Evolutionary conservation across 2,329 filamentous ascomycete genomes (phyloP).

Genomic region (Alternaria gansuensis): DNA sequence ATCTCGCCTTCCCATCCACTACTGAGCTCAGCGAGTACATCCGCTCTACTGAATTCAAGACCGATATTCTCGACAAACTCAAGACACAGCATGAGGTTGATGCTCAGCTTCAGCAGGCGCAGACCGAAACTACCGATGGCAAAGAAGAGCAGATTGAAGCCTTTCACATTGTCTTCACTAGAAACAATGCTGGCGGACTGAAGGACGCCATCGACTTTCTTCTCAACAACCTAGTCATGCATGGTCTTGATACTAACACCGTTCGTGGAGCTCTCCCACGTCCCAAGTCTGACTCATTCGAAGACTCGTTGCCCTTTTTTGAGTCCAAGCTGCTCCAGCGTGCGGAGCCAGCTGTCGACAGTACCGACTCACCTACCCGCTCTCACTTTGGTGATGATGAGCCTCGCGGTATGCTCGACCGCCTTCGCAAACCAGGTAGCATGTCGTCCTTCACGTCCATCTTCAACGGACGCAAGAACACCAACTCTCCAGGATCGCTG

Average conservation of each 20-base stretch:
- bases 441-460: slow-evolving; percentile 97
- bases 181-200: slow-evolving; percentile 94
- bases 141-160: slow-evolving; percentile 57
- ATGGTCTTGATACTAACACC: slow-evolving; percentile 82
- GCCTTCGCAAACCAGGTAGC: slow-evolving; percentile 91
- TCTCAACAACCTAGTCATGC: slow-evolving; percentile 82
- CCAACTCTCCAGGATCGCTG: slow-evolving; percentile 77
- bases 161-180: slow-evolving; percentile 74
- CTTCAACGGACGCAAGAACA: slow-evolving; percentile 93
- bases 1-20: slow-evolving; percentile 82
- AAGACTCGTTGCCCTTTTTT: slow-evolving; percentile 95
- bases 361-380: slow-evolving; percentile 88
- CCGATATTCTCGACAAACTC: slow-evolving; percentile 82
- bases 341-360: slow-evolving; percentile 76
- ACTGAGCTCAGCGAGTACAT: slow-evolving; percentile 82
- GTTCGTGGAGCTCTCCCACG: slow-evolving; percentile 95
- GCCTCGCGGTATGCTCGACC: slow-evolving; percentile 81
- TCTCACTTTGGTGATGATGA: slow-evolving; percentile 85
- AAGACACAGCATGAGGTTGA: slow-evolving; percentile 93
- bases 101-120: slow-evolving; percentile 71
- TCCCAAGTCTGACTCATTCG: slow-evolving; percentile 98
- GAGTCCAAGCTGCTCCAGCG: slow-evolving; percentile 96
- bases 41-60: slow-evolving; percentile 79
- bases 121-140: slow-evolving; percentile 53
- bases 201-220: slow-evolving; percentile 97